Conservation (phyloP, 1,284 basidiomycete species). For the Veloboletus limbatus region DNA sequence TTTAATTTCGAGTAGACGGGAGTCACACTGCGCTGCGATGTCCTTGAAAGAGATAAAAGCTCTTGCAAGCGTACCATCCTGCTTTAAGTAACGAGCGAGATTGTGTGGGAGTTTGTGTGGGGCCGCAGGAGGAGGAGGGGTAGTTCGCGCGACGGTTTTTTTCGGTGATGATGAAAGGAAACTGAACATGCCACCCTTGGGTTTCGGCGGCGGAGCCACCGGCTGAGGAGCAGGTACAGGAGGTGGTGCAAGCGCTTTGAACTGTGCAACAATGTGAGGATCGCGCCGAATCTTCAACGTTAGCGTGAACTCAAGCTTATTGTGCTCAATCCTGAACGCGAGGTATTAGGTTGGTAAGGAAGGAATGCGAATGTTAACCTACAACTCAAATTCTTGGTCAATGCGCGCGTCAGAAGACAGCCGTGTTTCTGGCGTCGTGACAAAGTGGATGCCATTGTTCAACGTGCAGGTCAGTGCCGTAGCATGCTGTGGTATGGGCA, state of each 20-base stretch:
- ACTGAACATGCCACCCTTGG: conserved; percentile 65
- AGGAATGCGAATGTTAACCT: conserved; percentile 32
- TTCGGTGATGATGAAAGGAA: conserved; percentile 80
- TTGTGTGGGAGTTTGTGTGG: conserved; percentile 56
- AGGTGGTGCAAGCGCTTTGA: conserved; percentile 56
- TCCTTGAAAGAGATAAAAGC: conserved; percentile 87
- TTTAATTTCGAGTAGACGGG: conserved; percentile 77
- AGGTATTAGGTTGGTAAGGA: background rate
- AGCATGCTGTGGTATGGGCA: conserved; percentile 72
- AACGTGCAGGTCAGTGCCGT: conserved; percentile 86
- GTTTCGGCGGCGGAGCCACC: conserved; percentile 42
- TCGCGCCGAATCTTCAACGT: conserved; percentile 82
- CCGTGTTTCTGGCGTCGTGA: conserved; percentile 82
- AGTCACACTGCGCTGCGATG: conserved; percentile 77
- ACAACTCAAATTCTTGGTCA: conserved; percentile 94
- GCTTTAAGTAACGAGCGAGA: conserved; percentile 78
- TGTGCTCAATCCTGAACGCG: conserved; percentile 69
- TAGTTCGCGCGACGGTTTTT: conserved; percentile 47
- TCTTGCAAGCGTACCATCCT: conserved; percentile 76
- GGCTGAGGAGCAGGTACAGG: conserved; percentile 45
- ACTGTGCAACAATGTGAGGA: conserved; percentile 73
- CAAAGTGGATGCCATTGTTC: conserved; percentile 96
- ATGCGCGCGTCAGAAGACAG: conserved; percentile 68
- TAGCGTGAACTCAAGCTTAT: conserved; percentile 88
- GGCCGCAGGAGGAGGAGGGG: conserved; percentile 38